Evolutionary conservation across 2,329 filamentous ascomycete species (phyloP).

Genomic region (Aphanocladium album): DNA sequence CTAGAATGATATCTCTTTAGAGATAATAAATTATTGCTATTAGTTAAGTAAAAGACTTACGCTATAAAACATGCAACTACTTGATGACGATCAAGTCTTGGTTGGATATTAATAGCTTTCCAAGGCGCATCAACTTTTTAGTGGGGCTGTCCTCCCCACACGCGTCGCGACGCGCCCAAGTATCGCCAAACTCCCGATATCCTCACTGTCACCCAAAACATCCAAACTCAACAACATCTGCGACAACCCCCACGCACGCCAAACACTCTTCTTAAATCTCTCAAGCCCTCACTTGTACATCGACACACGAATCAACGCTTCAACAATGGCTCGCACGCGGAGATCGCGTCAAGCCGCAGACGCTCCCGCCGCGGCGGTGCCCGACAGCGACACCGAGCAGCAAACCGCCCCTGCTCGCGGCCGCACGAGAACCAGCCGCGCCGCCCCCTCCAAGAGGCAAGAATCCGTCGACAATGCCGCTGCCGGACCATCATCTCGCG

Average conservation of each 20-base stretch:
- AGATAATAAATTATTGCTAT: no score
- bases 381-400: constrained; percentile 19
- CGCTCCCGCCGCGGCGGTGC: constrained; percentile 16
- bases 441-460: neutral
- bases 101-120: neutral
- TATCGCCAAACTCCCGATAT: neutral
- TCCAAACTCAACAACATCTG: neutral
- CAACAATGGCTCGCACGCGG: constrained; percentile 27
- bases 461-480: constrained; percentile 16
- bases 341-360: constrained; percentile 25
- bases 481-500: constrained; percentile 11
- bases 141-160: constrained; percentile 1
- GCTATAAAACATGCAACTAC: neutral
- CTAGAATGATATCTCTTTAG: no score
- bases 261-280: neutral
- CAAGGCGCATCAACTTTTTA: constrained; percentile 4
- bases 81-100: no score
- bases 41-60: no score
- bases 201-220: neutral
- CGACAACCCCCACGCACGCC: neutral
- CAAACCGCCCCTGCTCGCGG: constrained; percentile 22
- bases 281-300: neutral
- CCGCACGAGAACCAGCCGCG: constrained; percentile 17
- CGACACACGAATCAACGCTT: neutral
- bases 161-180: constrained; percentile 11